These are phyloP conservation scores for Trichoderma cornu-damae DNA, from an alignment of 2,329 filamentous ascomycete species.

Conservation along the genomic window DNA sequence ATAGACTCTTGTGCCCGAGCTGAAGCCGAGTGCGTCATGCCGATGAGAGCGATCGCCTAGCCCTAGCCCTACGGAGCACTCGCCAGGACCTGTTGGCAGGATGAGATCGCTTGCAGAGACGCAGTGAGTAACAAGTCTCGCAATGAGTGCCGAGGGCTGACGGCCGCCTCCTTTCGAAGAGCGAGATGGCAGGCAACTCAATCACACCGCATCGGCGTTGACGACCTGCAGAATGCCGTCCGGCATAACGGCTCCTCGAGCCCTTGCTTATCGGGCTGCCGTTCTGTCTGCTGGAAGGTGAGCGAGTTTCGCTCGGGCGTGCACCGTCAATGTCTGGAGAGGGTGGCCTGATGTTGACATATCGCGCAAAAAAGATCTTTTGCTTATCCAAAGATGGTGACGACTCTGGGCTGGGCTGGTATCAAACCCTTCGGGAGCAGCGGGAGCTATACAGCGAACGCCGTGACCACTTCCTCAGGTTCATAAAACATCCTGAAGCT, in stretches of 20 bases:
- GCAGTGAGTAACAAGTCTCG: constrained; percentile 28
- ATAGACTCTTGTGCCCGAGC: neutral
- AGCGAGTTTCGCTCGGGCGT: constrained; percentile 8
- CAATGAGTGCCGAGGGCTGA: neutral
- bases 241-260: constrained; percentile 54
- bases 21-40: neutral
- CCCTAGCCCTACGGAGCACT: no score
- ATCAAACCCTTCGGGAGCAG: constrained; percentile 58
- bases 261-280: constrained; percentile 65
- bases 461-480: constrained; percentile 70
- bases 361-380: constrained; percentile 62
- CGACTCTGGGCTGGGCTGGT: constrained; percentile 59
- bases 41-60: neutral
- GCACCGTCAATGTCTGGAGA: neutral
- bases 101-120: constrained; percentile 39
- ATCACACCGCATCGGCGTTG: constrained; percentile 51
- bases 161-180: constrained; percentile 37
- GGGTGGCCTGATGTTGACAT: constrained; percentile 3
- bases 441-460: constrained; percentile 70
- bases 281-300: constrained; percentile 92
- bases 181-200: constrained; percentile 63
- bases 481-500: constrained; percentile 78
- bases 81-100: constrained; percentile 12
- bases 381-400: constrained; percentile 64
- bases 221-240: constrained; percentile 60